phyloP scores from a whole-genome alignment of 2,329 filamentous ascomycete species.

The Neocucurbitaria cava region DNA sequence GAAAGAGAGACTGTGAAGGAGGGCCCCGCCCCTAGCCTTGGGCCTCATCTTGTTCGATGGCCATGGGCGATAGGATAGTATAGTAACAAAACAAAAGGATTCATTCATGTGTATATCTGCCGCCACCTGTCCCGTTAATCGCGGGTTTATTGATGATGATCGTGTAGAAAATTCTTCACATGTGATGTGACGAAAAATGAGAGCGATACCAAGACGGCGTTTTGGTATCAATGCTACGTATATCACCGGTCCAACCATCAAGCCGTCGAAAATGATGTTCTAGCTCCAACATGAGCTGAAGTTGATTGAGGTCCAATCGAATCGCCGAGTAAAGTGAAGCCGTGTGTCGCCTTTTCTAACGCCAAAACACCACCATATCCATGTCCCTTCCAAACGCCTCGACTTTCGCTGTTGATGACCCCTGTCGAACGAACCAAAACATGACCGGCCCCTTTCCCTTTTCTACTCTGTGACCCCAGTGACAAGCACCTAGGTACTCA shows the following conservation, averaged over 20 bases:
- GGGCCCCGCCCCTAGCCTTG: background rate
- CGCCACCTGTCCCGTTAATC: too few species aligned
- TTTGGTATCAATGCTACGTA: background rate
- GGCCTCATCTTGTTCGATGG: too few species aligned
- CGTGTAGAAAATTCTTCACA: too few species aligned
- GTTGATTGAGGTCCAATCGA: too few species aligned
- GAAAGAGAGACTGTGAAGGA: background rate
- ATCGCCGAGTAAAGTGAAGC: background rate
- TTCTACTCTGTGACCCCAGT: background rate
- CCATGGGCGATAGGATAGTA: slow-evolving; percentile 2
- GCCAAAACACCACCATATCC: background rate
- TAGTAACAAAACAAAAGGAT: too few species aligned
- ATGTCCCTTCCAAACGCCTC: slow-evolving; percentile 4
- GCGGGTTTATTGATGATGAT: too few species aligned
- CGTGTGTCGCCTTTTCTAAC: background rate
- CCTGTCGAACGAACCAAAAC: background rate
- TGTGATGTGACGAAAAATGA: background rate
- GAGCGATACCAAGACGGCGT: background rate
- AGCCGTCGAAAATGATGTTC: background rate
- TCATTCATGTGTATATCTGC: too few species aligned
- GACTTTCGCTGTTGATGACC: background rate
- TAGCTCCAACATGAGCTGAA: background rate
- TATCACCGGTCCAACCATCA: background rate
- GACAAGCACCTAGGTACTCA: background rate
- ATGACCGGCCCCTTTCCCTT: background rate